A percentile compares a stretch with the other conserved stretches of the same genome.
These are phyloP conservation scores for Lippia alba DNA, from an alignment of 305 asterid genomes.

Conservation along the genomic window DNA sequence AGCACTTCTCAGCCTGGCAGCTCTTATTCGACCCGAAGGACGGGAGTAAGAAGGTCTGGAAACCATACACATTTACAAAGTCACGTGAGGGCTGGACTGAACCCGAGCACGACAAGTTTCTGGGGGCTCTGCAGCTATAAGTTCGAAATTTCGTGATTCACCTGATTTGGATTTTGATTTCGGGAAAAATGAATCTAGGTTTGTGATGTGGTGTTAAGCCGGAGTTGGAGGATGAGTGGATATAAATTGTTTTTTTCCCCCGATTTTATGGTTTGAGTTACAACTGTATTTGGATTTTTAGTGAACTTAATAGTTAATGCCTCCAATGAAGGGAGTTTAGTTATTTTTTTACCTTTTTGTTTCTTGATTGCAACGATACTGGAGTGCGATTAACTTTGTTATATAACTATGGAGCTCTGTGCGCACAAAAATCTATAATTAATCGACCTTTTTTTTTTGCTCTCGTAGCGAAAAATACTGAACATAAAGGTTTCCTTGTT, in stretches of 20 bases:
- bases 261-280: slow-evolving; percentile 29
- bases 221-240: slow-evolving; percentile 1
- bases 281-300: too few relatives aligned
- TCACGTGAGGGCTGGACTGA: slow-evolving; percentile 96
- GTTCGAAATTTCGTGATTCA: slow-evolving; percentile 36
- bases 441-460: too few relatives aligned
- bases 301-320: too few relatives aligned
- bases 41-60: slow-evolving; percentile 69
- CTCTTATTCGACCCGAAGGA: slow-evolving; percentile 62
- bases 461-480: too few relatives aligned
- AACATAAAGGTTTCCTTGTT: too few relatives aligned
- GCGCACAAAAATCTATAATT: too few relatives aligned
- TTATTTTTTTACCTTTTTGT: too few relatives aligned
- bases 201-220: slow-evolving; percentile 24
- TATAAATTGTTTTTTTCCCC: not conserved
- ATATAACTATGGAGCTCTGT: too few relatives aligned
- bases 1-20: slow-evolving; percentile 81
- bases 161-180: not conserved
- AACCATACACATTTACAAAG: slow-evolving; percentile 87
- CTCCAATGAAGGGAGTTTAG: too few relatives aligned
- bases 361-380: too few relatives aligned
- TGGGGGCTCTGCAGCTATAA: slow-evolving; percentile 91
- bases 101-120: slow-evolving; percentile 94
- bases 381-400: too few relatives aligned
- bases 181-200: slow-evolving; percentile 33